These are phyloP conservation scores for Fulvia fulva DNA, from an alignment of 2,329 filamentous ascomycete species.

Conservation along the genomic window DNA sequence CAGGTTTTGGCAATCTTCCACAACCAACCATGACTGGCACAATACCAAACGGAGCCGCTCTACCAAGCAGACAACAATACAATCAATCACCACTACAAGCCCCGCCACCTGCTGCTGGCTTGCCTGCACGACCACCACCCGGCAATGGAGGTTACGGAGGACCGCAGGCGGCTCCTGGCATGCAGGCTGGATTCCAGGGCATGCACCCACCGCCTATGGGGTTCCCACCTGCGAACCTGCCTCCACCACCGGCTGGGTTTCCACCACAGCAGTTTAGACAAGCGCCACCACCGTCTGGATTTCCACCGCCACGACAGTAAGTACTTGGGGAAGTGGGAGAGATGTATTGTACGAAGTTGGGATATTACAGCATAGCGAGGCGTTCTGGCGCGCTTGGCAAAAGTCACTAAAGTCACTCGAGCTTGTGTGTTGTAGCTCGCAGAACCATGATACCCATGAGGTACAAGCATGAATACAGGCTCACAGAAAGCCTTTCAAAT, in stretches of 20 bases:
- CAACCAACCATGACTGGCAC: conserved; percentile 15
- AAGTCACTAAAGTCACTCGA: not conserved
- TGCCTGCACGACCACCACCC: conserved; percentile 67
- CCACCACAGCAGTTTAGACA: conserved; percentile 27
- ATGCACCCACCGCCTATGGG: conserved; percentile 24
- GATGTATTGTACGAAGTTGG: not conserved
- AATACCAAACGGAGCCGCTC: conserved; percentile 8
- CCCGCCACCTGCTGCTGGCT: conserved; percentile 55
- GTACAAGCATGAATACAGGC: too few species aligned
- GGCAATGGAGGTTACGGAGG: conserved; percentile 66
- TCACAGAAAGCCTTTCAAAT: too few species aligned
- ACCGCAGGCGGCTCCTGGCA: conserved; percentile 50
- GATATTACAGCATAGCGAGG: conserved; percentile 7
- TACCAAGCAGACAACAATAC: conserved; percentile 23
- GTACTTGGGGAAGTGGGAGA: not conserved
- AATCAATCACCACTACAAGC: conserved; percentile 52
- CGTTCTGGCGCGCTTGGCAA: not conserved
- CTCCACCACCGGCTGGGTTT: conserved; percentile 35
- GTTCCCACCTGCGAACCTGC: conserved; percentile 38
- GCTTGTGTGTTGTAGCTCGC: not conserved
- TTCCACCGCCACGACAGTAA: conserved; percentile 32
- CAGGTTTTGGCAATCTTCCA: conserved; percentile 14
- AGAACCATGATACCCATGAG: not conserved
- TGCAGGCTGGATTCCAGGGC: conserved; percentile 34
- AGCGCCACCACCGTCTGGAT: conserved; percentile 49